Evolutionary conservation across 2,329 filamentous ascomycete species (phyloP).

Genomic region (Thielaviopsis cerberus): DNA sequence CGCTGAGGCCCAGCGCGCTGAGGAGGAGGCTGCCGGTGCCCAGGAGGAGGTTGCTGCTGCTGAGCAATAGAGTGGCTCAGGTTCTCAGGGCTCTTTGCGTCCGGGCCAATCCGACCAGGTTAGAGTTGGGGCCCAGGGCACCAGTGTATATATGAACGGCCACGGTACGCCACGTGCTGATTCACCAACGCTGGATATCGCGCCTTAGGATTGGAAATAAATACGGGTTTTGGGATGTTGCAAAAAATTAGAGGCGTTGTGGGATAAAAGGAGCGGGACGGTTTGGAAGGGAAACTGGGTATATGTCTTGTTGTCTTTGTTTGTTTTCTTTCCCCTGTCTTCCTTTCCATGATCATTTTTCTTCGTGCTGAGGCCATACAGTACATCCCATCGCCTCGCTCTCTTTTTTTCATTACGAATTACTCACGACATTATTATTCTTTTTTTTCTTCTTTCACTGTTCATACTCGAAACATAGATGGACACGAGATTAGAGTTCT

Average conservation of each 20-base stretch:
- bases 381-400: neutral
- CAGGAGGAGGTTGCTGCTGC: constrained; percentile 31
- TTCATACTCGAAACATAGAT: neutral
- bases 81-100: constrained; percentile 12
- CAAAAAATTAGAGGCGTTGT: constrained; percentile 3
- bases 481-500: neutral
- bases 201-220: constrained; percentile 2
- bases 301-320: constrained; percentile 2
- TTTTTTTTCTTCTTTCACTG: neutral
- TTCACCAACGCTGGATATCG: constrained; percentile 6
- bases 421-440: neutral
- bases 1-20: constrained; percentile 32
- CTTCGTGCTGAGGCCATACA: constrained; percentile 5
- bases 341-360: neutral
- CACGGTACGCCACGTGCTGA: constrained; percentile 5
- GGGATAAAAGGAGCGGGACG: constrained; percentile 1
- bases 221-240: neutral
- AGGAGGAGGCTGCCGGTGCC: constrained; percentile 34
- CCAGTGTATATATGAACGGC: constrained; percentile 4
- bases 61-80: constrained; percentile 21
- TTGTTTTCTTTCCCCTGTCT: constrained; percentile 5
- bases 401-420: constrained; percentile 4
- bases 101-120: constrained; percentile 10
- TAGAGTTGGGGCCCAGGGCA: constrained; percentile 8
- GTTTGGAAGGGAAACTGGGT: neutral